Conservation (phyloP, 2,329 filamentous ascomycete species). For the Byssoonygena ceratinophila region DNA sequence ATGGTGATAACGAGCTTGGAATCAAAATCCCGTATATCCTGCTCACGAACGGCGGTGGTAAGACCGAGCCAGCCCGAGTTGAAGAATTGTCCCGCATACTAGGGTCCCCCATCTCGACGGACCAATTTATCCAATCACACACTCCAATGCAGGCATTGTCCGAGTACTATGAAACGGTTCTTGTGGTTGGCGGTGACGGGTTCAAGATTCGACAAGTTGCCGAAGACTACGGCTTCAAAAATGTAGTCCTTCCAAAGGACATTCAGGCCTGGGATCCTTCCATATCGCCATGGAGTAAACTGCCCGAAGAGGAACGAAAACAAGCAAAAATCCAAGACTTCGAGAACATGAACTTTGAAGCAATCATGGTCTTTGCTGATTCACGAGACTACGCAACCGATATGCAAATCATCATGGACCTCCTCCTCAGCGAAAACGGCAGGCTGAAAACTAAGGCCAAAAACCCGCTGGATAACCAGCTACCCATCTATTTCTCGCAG, state of each 20-base stretch:
- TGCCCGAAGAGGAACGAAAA: constrained; percentile 56
- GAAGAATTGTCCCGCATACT: constrained; percentile 59
- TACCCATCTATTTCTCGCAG: constrained; percentile 65
- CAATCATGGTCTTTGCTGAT: constrained; percentile 65
- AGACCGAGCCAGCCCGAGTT: constrained; percentile 55
- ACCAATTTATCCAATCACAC: constrained; percentile 69
- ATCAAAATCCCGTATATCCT: constrained; percentile 70
- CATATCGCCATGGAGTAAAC: constrained; percentile 58
- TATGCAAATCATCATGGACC: constrained; percentile 65
- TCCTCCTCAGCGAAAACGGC: constrained; percentile 58
- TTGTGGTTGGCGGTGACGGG: constrained; percentile 65
- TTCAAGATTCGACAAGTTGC: constrained; percentile 64
- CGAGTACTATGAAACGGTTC: constrained; percentile 66
- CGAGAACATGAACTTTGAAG: constrained; percentile 59
- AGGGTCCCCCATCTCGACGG: constrained; percentile 52
- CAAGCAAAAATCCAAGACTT: constrained; percentile 62
- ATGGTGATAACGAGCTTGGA: constrained; percentile 65
- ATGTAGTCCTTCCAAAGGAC: constrained; percentile 63
- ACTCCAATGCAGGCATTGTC: constrained; percentile 65
- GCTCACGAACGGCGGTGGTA: constrained; percentile 64
- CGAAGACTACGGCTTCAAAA: constrained; percentile 62
- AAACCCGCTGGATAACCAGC: constrained; percentile 54
- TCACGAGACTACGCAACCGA: constrained; percentile 64
- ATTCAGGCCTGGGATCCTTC: constrained; percentile 59
- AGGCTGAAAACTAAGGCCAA: constrained; percentile 54